Evolutionary conservation across 352 stramenopile genomes (phyloP).

Genomic region (Pythium guiyangense): DNA sequence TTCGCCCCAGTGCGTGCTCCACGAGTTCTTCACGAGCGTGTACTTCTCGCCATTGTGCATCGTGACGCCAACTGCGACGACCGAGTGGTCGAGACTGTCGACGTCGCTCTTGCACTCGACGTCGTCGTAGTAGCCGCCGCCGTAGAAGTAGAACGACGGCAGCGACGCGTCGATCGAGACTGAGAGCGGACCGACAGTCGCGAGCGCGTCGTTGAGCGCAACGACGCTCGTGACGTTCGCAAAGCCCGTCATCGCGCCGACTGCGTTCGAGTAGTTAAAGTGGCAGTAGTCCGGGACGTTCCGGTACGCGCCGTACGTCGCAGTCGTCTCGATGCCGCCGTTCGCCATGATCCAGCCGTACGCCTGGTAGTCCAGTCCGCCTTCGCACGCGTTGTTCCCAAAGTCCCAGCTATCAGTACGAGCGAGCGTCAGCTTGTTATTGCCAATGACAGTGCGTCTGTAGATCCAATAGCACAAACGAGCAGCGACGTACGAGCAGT

Average conservation of each 20-base stretch:
- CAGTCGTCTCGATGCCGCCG: constrained; percentile 71
- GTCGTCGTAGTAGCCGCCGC: constrained; percentile 84
- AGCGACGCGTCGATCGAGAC: constrained; percentile 85
- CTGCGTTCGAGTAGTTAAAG: constrained; percentile 70
- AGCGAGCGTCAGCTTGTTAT: too few species aligned
- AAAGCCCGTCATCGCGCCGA: constrained; percentile 73
- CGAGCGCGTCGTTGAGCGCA: constrained; percentile 79
- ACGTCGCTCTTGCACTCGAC: constrained; percentile 85
- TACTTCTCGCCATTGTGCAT: constrained; percentile 89
- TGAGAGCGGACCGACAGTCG: constrained; percentile 77
- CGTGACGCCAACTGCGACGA: constrained; percentile 89
- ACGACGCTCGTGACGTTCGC: constrained; percentile 74
- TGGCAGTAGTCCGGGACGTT: constrained; percentile 88
- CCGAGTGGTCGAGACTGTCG: constrained; percentile 91
- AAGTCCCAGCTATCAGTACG: constrained; percentile 65
- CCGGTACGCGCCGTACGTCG: constrained; percentile 84
- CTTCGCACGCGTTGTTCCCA: constrained; percentile 89
- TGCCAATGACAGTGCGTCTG: too few species aligned
- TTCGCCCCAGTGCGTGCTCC: constrained; percentile 92
- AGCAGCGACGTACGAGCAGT: constrained; percentile 71
- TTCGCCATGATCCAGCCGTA: constrained; percentile 87
- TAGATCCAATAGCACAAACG: too few species aligned
- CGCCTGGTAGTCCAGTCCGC: constrained; percentile 87
- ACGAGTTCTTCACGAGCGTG: constrained; percentile 95
- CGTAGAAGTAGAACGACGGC: constrained; percentile 89